Evolutionary conservation across 75 land plant species (phyloP).

Genomic region (Pseudotsuga menziesii): DNA sequence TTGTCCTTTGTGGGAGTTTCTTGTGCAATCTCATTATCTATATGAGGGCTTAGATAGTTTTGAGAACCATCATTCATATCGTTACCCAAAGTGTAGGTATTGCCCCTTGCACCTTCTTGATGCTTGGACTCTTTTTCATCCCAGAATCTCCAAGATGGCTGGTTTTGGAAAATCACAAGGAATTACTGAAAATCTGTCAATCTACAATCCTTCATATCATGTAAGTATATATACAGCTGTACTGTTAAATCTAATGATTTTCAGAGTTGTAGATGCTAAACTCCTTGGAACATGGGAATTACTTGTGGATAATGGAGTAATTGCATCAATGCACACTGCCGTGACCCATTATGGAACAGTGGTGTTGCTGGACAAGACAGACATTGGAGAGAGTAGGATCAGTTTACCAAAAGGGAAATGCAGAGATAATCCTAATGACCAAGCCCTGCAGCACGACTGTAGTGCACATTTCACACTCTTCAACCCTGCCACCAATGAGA

Average conservation of each 20-base stretch:
- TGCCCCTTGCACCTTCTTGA: no score
- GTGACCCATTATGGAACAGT: constrained; percentile 50
- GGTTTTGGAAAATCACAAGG: no score
- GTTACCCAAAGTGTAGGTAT: no score
- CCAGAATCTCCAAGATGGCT: no score
- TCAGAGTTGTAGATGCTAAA: not conserved
- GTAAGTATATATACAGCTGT: no score
- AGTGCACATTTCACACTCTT: constrained; percentile 53
- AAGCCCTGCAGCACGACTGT: constrained; percentile 36
- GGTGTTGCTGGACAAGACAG: constrained; percentile 49
- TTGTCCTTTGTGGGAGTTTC: no score
- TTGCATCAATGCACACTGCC: constrained; percentile 55
- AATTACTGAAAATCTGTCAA: no score
- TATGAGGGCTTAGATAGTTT: no score
- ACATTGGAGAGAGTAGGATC: constrained; percentile 42
- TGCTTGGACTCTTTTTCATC: no score
- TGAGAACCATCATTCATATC: no score
- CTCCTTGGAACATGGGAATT: constrained; percentile 36
- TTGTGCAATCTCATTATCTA: no score
- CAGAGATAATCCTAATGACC: constrained; percentile 23
- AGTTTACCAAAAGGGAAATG: constrained; percentile 27
- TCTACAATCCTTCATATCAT: no score
- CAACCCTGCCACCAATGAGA: constrained; percentile 22
- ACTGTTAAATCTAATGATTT: not conserved
- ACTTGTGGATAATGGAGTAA: constrained; percentile 34